Evolutionary conservation across 306 rosid species (phyloP).

Genomic region (Mucuna pruriens): DNA sequence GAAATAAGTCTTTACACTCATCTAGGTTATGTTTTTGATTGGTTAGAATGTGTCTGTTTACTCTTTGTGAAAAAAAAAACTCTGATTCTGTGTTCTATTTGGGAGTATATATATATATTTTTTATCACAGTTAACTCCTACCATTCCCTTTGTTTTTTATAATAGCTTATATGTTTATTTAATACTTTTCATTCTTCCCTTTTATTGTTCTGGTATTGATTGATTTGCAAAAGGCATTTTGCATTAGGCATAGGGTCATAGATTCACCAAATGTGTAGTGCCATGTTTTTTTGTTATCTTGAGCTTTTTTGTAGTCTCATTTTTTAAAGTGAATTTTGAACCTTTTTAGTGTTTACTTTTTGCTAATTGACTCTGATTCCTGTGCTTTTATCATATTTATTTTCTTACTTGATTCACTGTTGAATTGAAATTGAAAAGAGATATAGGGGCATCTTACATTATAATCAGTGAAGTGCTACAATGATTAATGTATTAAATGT

Average conservation of each 20-base stretch:
- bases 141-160: background rate
- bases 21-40: background rate
- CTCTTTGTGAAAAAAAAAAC: background rate
- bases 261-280: background rate
- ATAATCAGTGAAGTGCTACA: slow-evolving; percentile 22
- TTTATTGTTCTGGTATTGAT: background rate
- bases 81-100: background rate
- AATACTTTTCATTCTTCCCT: background rate
- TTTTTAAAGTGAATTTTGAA: background rate
- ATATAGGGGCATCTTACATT: background rate
- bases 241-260: background rate
- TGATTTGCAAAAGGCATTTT: background rate
- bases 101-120: background rate
- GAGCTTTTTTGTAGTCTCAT: background rate
- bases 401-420: background rate
- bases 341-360: background rate
- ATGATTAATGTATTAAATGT: background rate
- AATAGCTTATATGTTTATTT: background rate
- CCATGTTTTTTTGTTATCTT: background rate
- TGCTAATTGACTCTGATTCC: slow-evolving; percentile 7
- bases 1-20: background rate
- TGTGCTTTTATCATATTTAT: background rate
- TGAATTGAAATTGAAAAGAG: background rate
- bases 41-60: background rate
- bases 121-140: background rate